phyloP scores from a whole-genome alignment of 352 stramenopile species.

The Pythium graminicola region DNA sequence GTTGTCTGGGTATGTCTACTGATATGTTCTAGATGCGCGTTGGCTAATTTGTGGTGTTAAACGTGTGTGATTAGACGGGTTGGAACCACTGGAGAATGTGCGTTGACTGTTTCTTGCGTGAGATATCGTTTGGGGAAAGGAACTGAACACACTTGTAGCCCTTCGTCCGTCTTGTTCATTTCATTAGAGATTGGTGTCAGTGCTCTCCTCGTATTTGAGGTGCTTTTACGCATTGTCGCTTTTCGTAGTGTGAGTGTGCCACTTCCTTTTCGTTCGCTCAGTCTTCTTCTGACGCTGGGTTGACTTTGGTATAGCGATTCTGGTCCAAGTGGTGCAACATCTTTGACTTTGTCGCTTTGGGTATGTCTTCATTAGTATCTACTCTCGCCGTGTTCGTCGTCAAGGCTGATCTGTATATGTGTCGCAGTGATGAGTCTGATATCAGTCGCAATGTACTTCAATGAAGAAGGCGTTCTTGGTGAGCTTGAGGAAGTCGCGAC shows the following conservation, averaged over 20 bases:
- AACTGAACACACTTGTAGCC: too few species aligned
- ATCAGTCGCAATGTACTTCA: constrained; percentile 79
- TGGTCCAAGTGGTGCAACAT: constrained; percentile 85
- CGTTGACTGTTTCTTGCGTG: constrained; percentile 7
- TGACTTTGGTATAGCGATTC: constrained; percentile 36
- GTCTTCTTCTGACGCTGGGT: not conserved
- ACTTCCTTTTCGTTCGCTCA: not conserved
- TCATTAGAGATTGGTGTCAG: constrained; percentile 74
- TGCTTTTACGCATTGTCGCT: constrained; percentile 75
- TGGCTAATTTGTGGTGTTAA: not conserved
- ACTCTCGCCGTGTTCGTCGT: not conserved
- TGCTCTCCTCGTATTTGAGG: constrained; percentile 66
- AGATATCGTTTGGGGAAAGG: too few species aligned
- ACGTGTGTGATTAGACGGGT: constrained; percentile 35
- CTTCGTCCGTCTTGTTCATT: constrained; percentile 71
- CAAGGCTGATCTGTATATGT: not conserved
- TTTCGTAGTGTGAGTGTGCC: constrained; percentile 48
- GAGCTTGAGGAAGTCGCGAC: constrained; percentile 80
- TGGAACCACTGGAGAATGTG: constrained; percentile 75
- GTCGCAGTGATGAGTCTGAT: constrained; percentile 66
- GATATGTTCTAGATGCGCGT: not conserved
- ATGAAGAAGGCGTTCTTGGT: constrained; percentile 69
- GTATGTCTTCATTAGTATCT: constrained; percentile 20
- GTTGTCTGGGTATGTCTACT: constrained; percentile 50
- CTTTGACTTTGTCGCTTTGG: constrained; percentile 71